Conservation (phyloP, 2,329 filamentous ascomycete genomes). For the Penicillium sp. region DNA sequence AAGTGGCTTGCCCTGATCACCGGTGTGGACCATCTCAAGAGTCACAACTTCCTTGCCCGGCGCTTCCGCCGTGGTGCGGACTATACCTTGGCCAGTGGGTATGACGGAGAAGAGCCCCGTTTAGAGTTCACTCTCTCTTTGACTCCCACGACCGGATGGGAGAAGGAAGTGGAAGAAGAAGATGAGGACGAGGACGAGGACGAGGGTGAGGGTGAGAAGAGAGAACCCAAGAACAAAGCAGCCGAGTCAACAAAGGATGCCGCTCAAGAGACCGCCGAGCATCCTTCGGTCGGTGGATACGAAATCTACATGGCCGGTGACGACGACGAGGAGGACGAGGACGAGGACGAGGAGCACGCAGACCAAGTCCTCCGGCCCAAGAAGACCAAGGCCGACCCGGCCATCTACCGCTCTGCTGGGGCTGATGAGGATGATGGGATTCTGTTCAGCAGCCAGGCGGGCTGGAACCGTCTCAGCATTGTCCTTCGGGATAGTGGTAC, state of each 20-base stretch:
- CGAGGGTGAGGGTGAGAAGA: slow-evolving; percentile 35
- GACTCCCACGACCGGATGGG: slow-evolving; percentile 82
- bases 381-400: slow-evolving; percentile 58
- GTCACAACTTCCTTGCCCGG: slow-evolving; percentile 71
- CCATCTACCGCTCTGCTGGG: slow-evolving; percentile 69
- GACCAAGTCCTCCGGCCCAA: slow-evolving; percentile 28
- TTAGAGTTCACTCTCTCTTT: slow-evolving; percentile 83
- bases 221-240: slow-evolving; percentile 17
- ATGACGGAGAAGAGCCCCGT: slow-evolving; percentile 63
- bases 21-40: slow-evolving; percentile 59
- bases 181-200: slow-evolving; percentile 46
- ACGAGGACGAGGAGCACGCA: slow-evolving; percentile 29
- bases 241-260: slow-evolving; percentile 33
- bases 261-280: slow-evolving; percentile 24
- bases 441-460: slow-evolving; percentile 61
- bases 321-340: slow-evolving; percentile 63
- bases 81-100: slow-evolving; percentile 86
- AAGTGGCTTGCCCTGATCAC: slow-evolving; percentile 86
- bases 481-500: slow-evolving; percentile 82
- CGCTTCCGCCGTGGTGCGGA: slow-evolving; percentile 82
- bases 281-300: slow-evolving; percentile 45
- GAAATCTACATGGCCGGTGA: slow-evolving; percentile 85
- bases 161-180: slow-evolving; percentile 57
- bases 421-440: slow-evolving; percentile 68
- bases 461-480: slow-evolving; percentile 88